These are phyloP conservation scores for Botrytis cinerea DNA, from an alignment of 2,329 filamentous ascomycete genomes.

Conservation along the genomic window DNA sequence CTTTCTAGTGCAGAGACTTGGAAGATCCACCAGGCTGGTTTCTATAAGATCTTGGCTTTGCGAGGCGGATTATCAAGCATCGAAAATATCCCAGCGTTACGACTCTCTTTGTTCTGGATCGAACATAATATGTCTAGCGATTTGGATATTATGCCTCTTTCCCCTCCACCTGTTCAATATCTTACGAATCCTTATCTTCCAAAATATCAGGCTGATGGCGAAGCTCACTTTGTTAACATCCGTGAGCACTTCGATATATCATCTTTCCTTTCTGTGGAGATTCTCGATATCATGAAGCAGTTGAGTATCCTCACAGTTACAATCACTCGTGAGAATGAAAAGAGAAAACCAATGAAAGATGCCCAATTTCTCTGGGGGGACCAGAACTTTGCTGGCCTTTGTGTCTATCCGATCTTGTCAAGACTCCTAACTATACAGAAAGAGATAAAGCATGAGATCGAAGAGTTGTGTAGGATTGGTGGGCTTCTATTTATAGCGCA, in stretches of 20 bases:
- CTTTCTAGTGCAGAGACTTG: neutral
- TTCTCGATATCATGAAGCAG: slow-evolving; percentile 1
- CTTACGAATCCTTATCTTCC: neutral
- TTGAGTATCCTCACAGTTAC: neutral
- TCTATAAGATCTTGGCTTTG: slow-evolving; percentile 1
- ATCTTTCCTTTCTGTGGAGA: neutral
- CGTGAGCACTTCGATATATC: neutral
- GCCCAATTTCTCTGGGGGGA: neutral
- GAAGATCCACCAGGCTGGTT: slow-evolving; percentile 13
- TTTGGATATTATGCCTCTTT: neutral
- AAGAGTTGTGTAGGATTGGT: slow-evolving; percentile 14
- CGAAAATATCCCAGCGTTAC: neutral
- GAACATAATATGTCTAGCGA: slow-evolving; percentile 18
- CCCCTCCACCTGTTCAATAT: neutral
- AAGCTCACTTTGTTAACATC: neutral
- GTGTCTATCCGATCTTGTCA: slow-evolving; percentile 10
- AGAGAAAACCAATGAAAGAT: neutral
- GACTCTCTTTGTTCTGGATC: slow-evolving; percentile 19
- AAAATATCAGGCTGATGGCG: neutral
- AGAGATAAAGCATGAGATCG: neutral
- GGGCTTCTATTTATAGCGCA: neutral
- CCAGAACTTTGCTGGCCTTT: slow-evolving; percentile 12
- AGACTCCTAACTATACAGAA: neutral
- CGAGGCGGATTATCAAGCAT: slow-evolving; percentile 12
- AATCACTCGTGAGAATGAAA: neutral